Percentiles rank a stretch among this genome's conserved stretches.
Evolutionary conservation across 75 land plant species (phyloP).

Genomic region (Pinus tabuliformis): DNA sequence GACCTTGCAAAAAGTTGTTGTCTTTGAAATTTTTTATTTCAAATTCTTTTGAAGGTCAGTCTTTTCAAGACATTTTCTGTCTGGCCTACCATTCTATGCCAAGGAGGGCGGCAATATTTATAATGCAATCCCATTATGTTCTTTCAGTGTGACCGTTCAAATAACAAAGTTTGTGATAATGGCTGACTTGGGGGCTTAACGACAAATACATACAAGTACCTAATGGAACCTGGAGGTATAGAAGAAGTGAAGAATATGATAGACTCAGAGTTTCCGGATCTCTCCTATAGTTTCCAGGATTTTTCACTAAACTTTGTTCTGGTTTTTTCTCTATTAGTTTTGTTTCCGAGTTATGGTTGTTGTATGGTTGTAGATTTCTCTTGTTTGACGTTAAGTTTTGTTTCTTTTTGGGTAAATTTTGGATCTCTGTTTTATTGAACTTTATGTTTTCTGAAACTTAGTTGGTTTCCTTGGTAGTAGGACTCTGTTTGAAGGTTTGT

Average conservation of each 20-base stretch:
- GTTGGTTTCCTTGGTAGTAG: neutral
- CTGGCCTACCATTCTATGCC: too few relatives aligned
- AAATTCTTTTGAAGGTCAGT: neutral
- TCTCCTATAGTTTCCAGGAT: too few relatives aligned
- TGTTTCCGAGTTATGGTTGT: too few relatives aligned
- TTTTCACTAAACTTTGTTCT: too few relatives aligned
- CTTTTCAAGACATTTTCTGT: neutral
- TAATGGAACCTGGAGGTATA: constrained; percentile 38
- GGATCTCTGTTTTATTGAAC: neutral
- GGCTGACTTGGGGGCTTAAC: constrained; percentile 46
- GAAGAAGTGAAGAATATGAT: constrained; percentile 4
- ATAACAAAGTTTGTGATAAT: constrained; percentile 36
- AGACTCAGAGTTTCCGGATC: too few relatives aligned
- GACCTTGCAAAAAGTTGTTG: neutral
- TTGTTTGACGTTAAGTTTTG: neutral
- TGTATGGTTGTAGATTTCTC: too few relatives aligned
- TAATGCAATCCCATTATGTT: neutral
- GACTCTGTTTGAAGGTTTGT: too few relatives aligned
- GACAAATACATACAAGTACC: constrained; percentile 43
- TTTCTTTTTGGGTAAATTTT: constrained; percentile 5
- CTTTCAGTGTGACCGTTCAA: constrained; percentile 28
- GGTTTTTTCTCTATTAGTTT: too few relatives aligned
- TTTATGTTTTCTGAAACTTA: neutral
- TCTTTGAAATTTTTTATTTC: neutral
- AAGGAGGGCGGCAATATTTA: neutral